Conservation (phyloP, 768 basidiomycete genomes). For the Suillus subaureus region DNA sequence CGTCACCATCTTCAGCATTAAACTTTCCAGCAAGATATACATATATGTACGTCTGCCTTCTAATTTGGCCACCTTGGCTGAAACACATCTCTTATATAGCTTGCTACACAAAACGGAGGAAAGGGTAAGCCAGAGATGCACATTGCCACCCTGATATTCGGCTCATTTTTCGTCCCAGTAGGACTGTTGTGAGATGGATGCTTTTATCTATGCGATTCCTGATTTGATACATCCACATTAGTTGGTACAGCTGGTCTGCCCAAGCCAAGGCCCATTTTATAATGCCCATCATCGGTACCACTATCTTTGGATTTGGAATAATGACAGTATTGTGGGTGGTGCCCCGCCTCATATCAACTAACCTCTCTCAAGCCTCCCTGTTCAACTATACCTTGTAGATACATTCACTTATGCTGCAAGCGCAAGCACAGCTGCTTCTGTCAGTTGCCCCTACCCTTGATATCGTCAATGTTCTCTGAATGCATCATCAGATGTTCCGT, state of each 20-base stretch:
- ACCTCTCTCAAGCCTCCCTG: constrained; percentile 48
- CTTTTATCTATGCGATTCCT: background rate
- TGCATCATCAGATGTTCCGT: constrained; percentile 50
- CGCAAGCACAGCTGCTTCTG: constrained; percentile 63
- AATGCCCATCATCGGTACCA: constrained; percentile 68
- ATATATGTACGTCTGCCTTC: constrained; percentile 38
- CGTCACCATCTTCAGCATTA: constrained; percentile 51
- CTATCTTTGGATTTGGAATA: constrained; percentile 62
- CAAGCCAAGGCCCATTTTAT: constrained; percentile 69
- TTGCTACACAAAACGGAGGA: constrained; percentile 58
- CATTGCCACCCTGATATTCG: constrained; percentile 34
- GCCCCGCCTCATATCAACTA: constrained; percentile 4
- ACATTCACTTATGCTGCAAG: constrained; percentile 69
- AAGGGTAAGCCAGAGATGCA: constrained; percentile 76
- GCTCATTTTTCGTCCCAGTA: constrained; percentile 68
- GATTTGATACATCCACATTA: constrained; percentile 25
- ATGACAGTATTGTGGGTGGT: constrained; percentile 58
- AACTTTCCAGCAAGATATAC: constrained; percentile 49
- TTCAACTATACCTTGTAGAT: constrained; percentile 71
- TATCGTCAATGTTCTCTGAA: background rate
- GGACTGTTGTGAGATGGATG: constrained; percentile 60
- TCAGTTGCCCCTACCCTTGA: constrained; percentile 29
- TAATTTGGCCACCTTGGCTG: no score
- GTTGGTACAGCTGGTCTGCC: constrained; percentile 90
- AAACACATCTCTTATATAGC: constrained; percentile 29